These are phyloP conservation scores for Leccinum angustisporum DNA, from an alignment of 1,284 basidiomycete genomes.

Conservation along the genomic window DNA sequence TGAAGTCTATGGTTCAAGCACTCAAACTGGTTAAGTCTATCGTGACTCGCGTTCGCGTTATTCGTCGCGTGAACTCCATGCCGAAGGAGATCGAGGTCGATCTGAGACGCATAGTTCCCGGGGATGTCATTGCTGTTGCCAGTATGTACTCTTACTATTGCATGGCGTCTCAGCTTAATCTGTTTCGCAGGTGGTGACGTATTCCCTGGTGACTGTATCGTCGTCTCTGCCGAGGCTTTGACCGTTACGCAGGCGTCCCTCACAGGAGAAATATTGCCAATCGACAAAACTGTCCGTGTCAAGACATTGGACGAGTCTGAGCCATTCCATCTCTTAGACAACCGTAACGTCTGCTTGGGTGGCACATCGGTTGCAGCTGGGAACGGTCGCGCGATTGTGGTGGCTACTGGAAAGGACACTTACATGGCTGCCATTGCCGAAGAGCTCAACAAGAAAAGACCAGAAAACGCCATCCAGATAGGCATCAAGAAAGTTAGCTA, in stretches of 20 bases:
- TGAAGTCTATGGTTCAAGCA: constrained; percentile 34
- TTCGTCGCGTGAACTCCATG: constrained; percentile 22
- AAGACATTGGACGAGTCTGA: constrained; percentile 20
- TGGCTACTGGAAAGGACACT: constrained; percentile 33
- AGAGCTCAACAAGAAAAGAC: constrained; percentile 32
- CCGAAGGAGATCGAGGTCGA: constrained; percentile 31
- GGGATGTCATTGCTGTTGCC: constrained; percentile 29
- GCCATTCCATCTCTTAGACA: constrained; percentile 29
- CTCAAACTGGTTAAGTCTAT: constrained; percentile 35
- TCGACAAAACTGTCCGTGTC: constrained; percentile 27
- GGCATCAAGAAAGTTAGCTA: constrained; percentile 36
- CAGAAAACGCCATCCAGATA: constrained; percentile 31
- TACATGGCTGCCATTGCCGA: constrained; percentile 36
- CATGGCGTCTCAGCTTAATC: background rate
- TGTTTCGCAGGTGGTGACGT: constrained; percentile 28
- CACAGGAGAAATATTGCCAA: constrained; percentile 32
- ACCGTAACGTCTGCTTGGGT: constrained; percentile 31
- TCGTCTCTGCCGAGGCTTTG: constrained; percentile 34
- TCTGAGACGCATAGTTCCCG: constrained; percentile 30
- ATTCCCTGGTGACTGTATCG: constrained; percentile 33
- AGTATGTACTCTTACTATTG: constrained; percentile 18
- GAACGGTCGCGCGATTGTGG: constrained; percentile 30
- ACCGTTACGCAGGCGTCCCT: constrained; percentile 32
- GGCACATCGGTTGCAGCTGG: constrained; percentile 34
- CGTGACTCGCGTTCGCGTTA: constrained; percentile 33